A percentile compares a stretch with the other conserved stretches of the same genome.
These are phyloP conservation scores for Anethum foeniculum DNA, from an alignment of 140 eudicot species.

Conservation along the genomic window DNA sequence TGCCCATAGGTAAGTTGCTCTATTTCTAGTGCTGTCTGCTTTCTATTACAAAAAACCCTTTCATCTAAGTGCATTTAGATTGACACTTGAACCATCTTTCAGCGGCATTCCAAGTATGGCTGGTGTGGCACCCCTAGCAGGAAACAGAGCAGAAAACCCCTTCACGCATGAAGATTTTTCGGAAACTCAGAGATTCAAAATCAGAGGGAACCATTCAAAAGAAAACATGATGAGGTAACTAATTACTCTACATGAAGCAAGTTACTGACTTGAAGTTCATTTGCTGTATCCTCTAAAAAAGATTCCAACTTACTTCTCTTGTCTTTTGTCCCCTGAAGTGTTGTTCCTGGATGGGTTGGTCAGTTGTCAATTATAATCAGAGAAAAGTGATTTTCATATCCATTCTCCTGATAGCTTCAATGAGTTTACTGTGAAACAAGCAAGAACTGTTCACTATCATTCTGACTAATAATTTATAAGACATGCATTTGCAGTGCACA, in stretches of 20 bases:
- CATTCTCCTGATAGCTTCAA: neutral
- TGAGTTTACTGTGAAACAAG: neutral
- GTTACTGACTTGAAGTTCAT: neutral
- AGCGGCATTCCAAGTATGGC: constrained; percentile 44
- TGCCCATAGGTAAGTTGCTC: constrained; percentile 42
- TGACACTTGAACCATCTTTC: constrained; percentile 23
- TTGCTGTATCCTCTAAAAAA: neutral
- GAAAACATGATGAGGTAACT: constrained; percentile 50
- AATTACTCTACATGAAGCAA: neutral
- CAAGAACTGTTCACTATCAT: neutral
- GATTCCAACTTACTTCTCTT: neutral
- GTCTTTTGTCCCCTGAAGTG: neutral
- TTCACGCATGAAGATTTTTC: constrained; percentile 27
- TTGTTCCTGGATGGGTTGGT: neutral
- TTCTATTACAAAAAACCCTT: neutral
- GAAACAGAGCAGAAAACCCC: constrained; percentile 24
- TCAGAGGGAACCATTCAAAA: constrained; percentile 27
- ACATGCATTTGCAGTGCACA: neutral
- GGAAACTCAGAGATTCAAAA: constrained; percentile 37
- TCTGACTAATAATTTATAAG: neutral
- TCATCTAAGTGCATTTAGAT: neutral
- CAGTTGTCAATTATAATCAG: neutral
- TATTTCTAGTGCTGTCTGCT: neutral
- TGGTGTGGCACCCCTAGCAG: constrained; percentile 31
- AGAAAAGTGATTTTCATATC: neutral